Percentiles rank a stretch among this genome's conserved stretches.
phyloP scores from a whole-genome alignment of 2,329 filamentous ascomycete species.

The Diaporthe sp. region DNA sequence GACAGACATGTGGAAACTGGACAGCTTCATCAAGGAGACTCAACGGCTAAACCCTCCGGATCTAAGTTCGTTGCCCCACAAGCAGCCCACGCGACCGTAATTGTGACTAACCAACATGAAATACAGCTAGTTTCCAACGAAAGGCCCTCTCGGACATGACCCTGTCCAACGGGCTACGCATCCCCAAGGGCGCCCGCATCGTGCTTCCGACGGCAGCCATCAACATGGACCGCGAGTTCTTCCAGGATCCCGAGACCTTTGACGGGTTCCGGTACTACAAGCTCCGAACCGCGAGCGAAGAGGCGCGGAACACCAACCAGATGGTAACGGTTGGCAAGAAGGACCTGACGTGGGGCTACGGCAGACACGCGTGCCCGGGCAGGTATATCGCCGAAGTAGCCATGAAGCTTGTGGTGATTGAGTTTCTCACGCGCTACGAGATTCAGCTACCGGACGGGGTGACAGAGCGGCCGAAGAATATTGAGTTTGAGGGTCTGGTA shows the following conservation, averaged over 20 bases:
- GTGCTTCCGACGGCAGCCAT: constrained; percentile 18
- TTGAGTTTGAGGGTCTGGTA: constrained; percentile 7
- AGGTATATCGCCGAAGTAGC: constrained; percentile 40
- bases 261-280: constrained; percentile 16
- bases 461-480: background rate
- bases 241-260: constrained; percentile 4
- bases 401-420: constrained; percentile 32
- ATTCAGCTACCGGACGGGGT: background rate
- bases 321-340: constrained; percentile 22
- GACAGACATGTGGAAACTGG: constrained; percentile 15
- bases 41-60: constrained; percentile 11
- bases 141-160: constrained; percentile 1
- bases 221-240: constrained; percentile 12
- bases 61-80: background rate
- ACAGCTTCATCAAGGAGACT: constrained; percentile 30
- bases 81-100: accelerated
- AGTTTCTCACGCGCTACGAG: background rate
- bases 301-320: background rate
- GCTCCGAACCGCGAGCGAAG: background rate
- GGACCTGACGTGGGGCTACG: constrained; percentile 39
- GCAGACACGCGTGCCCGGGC: constrained; percentile 42
- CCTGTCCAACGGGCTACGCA: constrained; percentile 2
- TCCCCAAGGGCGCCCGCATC: constrained; percentile 28
- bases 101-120: background rate
- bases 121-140: background rate